Base-by-base conservation (phyloP, 2,329 filamentous ascomycete species). In the Aspergillus flavus region DNA sequence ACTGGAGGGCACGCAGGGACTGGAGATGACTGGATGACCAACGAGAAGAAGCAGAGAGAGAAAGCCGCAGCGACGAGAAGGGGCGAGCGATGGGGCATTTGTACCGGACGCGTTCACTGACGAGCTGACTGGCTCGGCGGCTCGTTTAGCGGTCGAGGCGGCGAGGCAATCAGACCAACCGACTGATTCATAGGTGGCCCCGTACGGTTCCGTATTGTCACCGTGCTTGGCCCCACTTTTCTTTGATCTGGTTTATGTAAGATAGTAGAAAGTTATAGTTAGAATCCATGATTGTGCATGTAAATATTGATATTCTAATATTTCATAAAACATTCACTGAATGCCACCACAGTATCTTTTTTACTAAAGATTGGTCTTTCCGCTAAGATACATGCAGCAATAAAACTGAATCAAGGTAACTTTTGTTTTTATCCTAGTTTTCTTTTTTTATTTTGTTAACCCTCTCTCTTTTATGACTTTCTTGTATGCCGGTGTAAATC, bases 61-160 rank as follows among this genome's bases (percentile, higher is more conserved):
- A 70, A 76, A 74, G 71, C 66, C 69, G 69, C 70, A 71, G 70
- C 68, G 71, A 72, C 56, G 69, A 73, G 66, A 71, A 72, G 72
- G 71, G 68, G 75, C 73, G 75, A 69, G 69, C 66, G 74, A 78
- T 78, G 76, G 76, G 73, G 75, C 75, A 77, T 78, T 78, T 78
- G 75, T 78, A 78, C 72, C 70, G 70, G 66, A 68, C 68, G 63
- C 66, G 57, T 58, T 60, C 45, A 55, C 61, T 64, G 64, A 63
- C 62, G 61, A 68, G 66, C 67, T 69, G 68, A 73, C 67, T 75
- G 73, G 69, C 65, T 65, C 67, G 67, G 59, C 61, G 45, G 58
- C 61, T 65, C 58, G 66, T 63, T 61, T 68, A 64, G 62, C 62
- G 59, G 62, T 61, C 59, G 60, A 61, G 58, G 63, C 61, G 65